Evolutionary conservation across 306 rosid genomes (phyloP).

Genomic region (Cucumis cinereus): DNA sequence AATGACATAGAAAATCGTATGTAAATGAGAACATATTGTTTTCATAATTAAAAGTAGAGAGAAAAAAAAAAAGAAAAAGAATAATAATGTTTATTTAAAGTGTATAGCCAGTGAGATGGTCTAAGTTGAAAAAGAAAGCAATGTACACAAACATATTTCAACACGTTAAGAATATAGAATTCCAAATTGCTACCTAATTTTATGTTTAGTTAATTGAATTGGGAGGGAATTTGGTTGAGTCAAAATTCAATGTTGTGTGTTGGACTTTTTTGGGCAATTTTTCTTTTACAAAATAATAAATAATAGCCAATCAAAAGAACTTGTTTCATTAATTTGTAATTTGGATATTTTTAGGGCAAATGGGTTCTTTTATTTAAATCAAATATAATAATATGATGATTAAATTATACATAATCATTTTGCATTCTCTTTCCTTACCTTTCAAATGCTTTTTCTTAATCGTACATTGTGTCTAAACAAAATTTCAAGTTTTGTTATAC

Average conservation of each 20-base stretch:
- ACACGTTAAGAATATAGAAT: constrained; percentile 5
- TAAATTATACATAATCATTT: background rate
- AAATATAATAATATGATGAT: background rate
- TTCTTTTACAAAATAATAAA: background rate
- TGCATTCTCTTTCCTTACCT: background rate
- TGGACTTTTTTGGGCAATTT: background rate
- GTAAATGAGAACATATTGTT: no score
- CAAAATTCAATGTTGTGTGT: background rate
- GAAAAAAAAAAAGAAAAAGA: background rate
- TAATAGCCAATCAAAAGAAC: background rate
- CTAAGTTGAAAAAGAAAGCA: background rate
- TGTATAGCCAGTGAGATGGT: background rate
- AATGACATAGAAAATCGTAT: no score
- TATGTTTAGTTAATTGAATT: background rate
- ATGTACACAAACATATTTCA: background rate
- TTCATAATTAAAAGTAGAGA: no score
- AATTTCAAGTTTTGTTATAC: no score
- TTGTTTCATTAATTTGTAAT: background rate
- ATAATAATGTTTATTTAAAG: background rate
- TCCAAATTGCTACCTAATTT: background rate
- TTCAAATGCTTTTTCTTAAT: background rate
- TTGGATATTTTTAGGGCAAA: background rate
- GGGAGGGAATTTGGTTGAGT: background rate
- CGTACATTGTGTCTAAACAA: no score
- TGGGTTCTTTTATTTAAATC: background rate